Conservation (phyloP, 345 rosid genomes). For the Acer saccharum region DNA sequence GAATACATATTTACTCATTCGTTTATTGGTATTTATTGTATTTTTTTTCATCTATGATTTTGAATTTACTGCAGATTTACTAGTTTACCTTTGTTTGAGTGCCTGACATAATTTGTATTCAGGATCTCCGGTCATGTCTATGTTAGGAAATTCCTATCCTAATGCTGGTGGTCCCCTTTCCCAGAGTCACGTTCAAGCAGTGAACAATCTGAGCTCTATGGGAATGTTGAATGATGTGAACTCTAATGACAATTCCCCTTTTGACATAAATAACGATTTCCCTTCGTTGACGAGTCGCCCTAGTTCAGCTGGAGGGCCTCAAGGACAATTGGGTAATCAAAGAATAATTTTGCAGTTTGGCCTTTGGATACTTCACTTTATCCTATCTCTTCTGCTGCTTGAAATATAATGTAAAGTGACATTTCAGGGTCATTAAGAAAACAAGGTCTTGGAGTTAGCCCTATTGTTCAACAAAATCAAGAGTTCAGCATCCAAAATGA, state of each 20-base stretch:
- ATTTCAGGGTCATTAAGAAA: conserved; percentile 83
- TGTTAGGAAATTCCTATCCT: conserved; percentile 79
- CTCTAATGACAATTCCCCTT: conserved; percentile 82
- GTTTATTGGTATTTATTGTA: neutral
- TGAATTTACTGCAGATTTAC: neutral
- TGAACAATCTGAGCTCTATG: conserved; percentile 82
- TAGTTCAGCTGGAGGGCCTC: conserved; percentile 95
- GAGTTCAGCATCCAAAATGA: conserved; percentile 99
- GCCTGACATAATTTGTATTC: conserved; percentile 37
- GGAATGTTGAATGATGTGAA: conserved; percentile 86
- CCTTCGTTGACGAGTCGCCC: conserved; percentile 95
- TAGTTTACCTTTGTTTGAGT: conserved; percentile 18
- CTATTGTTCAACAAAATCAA: conserved; percentile 94
- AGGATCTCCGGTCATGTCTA: conserved; percentile 94
- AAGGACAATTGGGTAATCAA: conserved; percentile 87
- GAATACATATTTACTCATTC: neutral
- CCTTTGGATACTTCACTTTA: conserved; percentile 7
- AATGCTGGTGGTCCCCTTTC: conserved; percentile 81
- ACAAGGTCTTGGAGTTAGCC: conserved; percentile 80
- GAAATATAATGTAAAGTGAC: conserved; percentile 16
- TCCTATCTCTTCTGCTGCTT: conserved; percentile 2
- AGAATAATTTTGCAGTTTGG: conserved; percentile 2
- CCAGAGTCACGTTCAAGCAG: conserved; percentile 82
- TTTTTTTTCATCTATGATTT: neutral
- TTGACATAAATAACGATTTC: conserved; percentile 92